Percentiles rank a stretch among this genome's conserved stretches.
These are phyloP conservation scores for Penicillium diatomitis DNA, from an alignment of 495 filamentous ascomycete genomes.

Conservation along the genomic window DNA sequence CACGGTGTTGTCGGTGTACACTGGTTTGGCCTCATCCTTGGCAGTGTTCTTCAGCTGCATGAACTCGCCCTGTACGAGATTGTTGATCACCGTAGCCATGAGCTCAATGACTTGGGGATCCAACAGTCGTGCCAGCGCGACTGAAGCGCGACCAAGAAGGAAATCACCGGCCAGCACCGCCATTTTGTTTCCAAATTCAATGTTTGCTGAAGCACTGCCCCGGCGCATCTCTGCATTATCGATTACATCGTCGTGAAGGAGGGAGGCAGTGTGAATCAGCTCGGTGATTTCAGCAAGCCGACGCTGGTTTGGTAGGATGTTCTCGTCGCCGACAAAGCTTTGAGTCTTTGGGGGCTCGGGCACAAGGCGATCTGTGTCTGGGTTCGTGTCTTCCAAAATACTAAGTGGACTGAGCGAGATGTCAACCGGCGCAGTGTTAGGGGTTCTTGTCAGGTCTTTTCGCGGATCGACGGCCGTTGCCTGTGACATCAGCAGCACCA, in stretches of 20 bases:
- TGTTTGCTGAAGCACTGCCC: constrained; percentile 77
- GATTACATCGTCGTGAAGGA: constrained; percentile 97
- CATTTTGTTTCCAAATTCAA: constrained; percentile 97
- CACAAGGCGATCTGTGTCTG: constrained; percentile 47
- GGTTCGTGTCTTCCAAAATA: constrained; percentile 78
- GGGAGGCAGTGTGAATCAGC: constrained; percentile 91
- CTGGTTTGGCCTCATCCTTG: constrained; percentile 69
- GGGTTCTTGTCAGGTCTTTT: constrained; percentile 29
- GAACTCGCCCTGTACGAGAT: constrained; percentile 96
- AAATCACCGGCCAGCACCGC: constrained; percentile 95
- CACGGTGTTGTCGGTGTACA: constrained; percentile 78
- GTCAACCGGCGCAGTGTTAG: constrained; percentile 48
- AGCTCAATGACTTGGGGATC: constrained; percentile 93
- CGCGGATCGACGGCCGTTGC: constrained; percentile 78
- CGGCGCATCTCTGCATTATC: constrained; percentile 80
- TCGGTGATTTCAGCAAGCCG: constrained; percentile 95
- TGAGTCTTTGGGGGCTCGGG: constrained; percentile 39
- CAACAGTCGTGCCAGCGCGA: constrained; percentile 80
- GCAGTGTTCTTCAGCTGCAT: constrained; percentile 98
- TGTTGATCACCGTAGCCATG: constrained; percentile 91
- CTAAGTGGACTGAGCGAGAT: constrained; percentile 63
- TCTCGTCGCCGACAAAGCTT: constrained; percentile 28
- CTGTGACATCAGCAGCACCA: constrained; percentile 92
- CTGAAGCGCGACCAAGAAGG: constrained; percentile 83
- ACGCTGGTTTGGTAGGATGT: constrained; percentile 66